phyloP scores from a whole-genome alignment of 352 stramenopile genomes.

The Globisporangium nunn region DNA sequence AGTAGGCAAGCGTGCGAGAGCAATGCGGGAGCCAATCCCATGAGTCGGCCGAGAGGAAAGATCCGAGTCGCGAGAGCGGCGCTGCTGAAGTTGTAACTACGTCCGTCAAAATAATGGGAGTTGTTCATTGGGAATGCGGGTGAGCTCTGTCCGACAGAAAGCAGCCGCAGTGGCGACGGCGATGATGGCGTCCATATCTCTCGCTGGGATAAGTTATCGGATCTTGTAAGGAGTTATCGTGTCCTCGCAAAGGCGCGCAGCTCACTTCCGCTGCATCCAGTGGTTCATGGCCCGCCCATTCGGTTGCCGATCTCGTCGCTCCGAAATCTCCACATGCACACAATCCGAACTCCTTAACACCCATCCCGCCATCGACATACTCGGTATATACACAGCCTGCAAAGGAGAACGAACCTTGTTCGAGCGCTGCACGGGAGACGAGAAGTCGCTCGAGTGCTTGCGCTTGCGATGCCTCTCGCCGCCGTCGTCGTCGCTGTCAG shows the following conservation, averaged over 20 bases:
- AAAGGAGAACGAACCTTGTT: slow-evolving; percentile 1
- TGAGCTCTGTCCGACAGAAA: background rate
- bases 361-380: no score
- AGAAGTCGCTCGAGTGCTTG: slow-evolving; percentile 10
- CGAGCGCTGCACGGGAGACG: background rate
- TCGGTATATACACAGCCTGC: no score
- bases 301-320: background rate
- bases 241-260: background rate
- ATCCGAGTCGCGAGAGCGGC: background rate
- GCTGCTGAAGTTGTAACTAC: background rate
- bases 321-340: background rate
- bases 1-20: background rate
- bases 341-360: no score
- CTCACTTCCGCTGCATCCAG: background rate
- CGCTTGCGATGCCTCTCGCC: slow-evolving; percentile 3
- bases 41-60: no score
- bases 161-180: background rate
- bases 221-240: no score
- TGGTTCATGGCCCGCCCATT: background rate
- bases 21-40: no score
- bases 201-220: background rate
- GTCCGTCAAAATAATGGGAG: no score
- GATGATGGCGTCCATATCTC: background rate
- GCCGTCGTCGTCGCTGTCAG: background rate
- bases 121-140: background rate